phyloP scores from a whole-genome alignment of 2,329 filamentous ascomycete species.

The Tolypocladium cylindrosporum region DNA sequence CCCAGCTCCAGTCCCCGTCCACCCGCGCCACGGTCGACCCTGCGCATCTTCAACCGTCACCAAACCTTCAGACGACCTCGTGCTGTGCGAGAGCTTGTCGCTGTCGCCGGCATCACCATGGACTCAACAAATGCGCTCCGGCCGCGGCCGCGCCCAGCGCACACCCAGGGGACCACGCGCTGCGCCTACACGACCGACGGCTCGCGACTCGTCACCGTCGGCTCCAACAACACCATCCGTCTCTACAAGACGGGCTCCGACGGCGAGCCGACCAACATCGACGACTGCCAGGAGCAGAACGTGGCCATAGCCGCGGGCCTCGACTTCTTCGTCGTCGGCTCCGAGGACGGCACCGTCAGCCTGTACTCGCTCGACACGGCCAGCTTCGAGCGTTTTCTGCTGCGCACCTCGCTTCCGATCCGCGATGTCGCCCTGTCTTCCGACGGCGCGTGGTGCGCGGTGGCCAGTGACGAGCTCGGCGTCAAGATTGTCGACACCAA shows the following conservation, averaged over 20 bases:
- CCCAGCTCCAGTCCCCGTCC: not conserved
- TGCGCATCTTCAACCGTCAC: not conserved
- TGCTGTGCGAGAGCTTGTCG: not conserved
- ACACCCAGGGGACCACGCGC: slow-evolving; percentile 79
- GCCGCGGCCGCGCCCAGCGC: slow-evolving; percentile 55
- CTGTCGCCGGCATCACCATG: slow-evolving; percentile 7
- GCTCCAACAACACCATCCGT: slow-evolving; percentile 86
- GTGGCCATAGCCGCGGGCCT: slow-evolving; percentile 66
- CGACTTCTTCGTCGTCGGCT: slow-evolving; percentile 78
- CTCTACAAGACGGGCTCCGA: slow-evolving; percentile 87
- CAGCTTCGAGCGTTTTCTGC: slow-evolving; percentile 69
- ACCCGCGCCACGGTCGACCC: not conserved
- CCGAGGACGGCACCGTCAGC: slow-evolving; percentile 93
- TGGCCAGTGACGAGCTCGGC: slow-evolving; percentile 90
- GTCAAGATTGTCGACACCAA: slow-evolving; percentile 80
- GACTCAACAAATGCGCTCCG: slow-evolving; percentile 26
- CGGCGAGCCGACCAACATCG: slow-evolving; percentile 85
- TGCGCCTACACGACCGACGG: slow-evolving; percentile 87
- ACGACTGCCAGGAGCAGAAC: slow-evolving; percentile 84
- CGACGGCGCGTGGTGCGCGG: slow-evolving; percentile 79
- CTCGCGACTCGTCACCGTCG: slow-evolving; percentile 76
- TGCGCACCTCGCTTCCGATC: slow-evolving; percentile 75
- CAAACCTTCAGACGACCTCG: not conserved
- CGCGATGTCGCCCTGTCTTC: slow-evolving; percentile 76
- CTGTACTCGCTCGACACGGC: slow-evolving; percentile 73